Base-by-base conservation (phyloP, 768 basidiomycete genomes). In the Russula compacta region DNA sequence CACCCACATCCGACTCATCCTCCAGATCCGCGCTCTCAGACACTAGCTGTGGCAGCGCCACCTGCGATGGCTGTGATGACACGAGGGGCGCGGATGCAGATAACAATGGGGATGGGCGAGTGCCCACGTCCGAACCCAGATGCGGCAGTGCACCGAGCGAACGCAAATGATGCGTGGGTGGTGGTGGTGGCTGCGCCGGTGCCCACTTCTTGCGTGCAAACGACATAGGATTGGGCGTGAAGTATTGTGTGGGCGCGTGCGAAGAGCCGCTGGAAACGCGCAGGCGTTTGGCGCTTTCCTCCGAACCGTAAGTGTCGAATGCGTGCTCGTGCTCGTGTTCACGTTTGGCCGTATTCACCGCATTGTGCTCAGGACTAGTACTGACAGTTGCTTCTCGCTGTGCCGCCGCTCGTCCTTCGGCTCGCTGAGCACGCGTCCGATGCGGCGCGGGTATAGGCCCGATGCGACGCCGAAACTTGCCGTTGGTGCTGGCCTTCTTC, bases 401-500 rank as follows among this genome's bases (percentile, higher is more conserved):
- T 40, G 51, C 64, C 56, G 68, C 67, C 3, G 55, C 47, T 15
- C 64, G 63, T 29, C 67, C 67, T 15, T 65, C 67, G 11, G 66
- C 64, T 15, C 63, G 65, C 11, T 67, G 47, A 32, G 68, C 42
- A 55, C 66, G 55, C 44, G 64, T 57, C 24, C 59, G 62, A 36
- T 51, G 48, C 51, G 11, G 36, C 29, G 24, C 51, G 15, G 56
- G 58, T 47, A 51, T 39, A 52, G 44, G 49, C 39, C 35, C 51
- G 33, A 53, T 2, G 36, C 44, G 63, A 6, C 48, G 61, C 67
- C 77, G 74, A 61, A 74, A 76, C 67, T 71, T 75, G 53, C 79
- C 78, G 51, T 79, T 76, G 12, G 77, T 79, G 17, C 73, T 73
- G 39, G 73, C 75, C 69, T 86, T 86, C 74, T 80, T 83, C 39